A percentile compares a stretch with the other conserved stretches of the same genome.
Conservation (phyloP, 2,329 filamentous ascomycete species). For the Fusarium albidum region DNA sequence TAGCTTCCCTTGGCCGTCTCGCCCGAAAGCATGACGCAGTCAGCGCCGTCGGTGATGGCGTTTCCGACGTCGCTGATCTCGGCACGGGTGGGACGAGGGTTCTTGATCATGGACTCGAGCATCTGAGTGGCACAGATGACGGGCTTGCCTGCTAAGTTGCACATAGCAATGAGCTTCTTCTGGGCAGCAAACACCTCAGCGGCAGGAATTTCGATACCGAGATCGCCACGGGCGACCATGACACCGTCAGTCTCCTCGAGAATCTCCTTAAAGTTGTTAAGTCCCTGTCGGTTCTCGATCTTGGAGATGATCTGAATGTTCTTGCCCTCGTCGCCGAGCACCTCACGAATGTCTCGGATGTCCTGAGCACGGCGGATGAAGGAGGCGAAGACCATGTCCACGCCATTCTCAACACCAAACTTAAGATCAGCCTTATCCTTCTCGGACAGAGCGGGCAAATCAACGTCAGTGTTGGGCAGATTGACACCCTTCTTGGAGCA, state of each 20-base stretch:
- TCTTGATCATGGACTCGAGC: slow-evolving; percentile 99
- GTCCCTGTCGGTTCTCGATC: slow-evolving; percentile 99
- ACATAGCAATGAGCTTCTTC: slow-evolving; percentile 99
- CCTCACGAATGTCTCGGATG: slow-evolving; percentile 89
- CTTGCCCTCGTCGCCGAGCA: slow-evolving; percentile 90
- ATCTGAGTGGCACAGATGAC: slow-evolving; percentile 99
- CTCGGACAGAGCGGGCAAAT: slow-evolving; percentile 95
- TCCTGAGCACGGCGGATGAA: slow-evolving; percentile 97
- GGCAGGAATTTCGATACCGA: slow-evolving; percentile 96
- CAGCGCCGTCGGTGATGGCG: slow-evolving; percentile 94
- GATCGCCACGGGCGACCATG: slow-evolving; percentile 98
- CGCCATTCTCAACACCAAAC: slow-evolving; percentile 98
- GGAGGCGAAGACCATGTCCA: slow-evolving; percentile 99
- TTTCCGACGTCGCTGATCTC: slow-evolving; percentile 99
- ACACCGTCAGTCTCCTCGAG: slow-evolving; percentile 96
- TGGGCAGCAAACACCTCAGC: slow-evolving; percentile 99
- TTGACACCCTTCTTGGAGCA: slow-evolving; percentile 99
- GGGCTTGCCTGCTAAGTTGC: slow-evolving; percentile 98
- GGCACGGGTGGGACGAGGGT: slow-evolving; percentile 95
- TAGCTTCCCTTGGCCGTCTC: slow-evolving; percentile 99
- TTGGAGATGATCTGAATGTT: slow-evolving; percentile 99
- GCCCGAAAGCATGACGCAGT: slow-evolving; percentile 99
- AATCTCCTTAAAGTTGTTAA: slow-evolving; percentile 99
- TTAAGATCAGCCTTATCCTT: slow-evolving; percentile 95
- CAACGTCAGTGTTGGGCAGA: slow-evolving; percentile 97